Evolutionary conservation across 2,329 filamentous ascomycete genomes (phyloP), one percentile per base, ranked within the genome.

Genomic region (Diaporthe sp.): DNA sequence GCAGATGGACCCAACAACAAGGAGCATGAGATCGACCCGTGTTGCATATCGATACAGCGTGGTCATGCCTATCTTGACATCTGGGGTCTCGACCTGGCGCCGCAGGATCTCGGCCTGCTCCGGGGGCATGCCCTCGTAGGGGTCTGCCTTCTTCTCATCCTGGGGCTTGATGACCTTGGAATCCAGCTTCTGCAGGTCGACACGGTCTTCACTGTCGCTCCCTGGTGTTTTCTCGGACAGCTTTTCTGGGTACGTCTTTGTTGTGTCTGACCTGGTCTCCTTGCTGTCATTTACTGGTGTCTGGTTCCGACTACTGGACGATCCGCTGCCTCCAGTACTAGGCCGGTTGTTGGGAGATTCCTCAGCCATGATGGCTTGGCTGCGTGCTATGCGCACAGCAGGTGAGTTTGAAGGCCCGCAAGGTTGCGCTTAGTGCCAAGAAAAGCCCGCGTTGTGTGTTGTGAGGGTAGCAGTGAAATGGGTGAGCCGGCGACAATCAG

Each of bases 1-100:
- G 74, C 90, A 90, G 72, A 96, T 79, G 39, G 87, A 81, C 69
- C 92, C 90, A 73, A 94, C 83, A 53, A 83, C 79, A 55, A 95
- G 88, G 80, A 95, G 91, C 76, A 92, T 78, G 22, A 92, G 80
- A 80, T 96, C 94, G 78, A 87, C 89, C 67, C 84, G 87, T 1
- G 92, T 92, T 4, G 94, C 90, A 85, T 95, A 96, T 77, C 94
- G 91, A 82, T 91, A 95, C 28, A 95, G 86, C 0, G 89, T 90
- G 76, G 87, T 86, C 77, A 92, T 88, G n/a, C 90, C 92, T 46
- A 94, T 88, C 79, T 91, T 91, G 74, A 92, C 86, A 15, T 89
- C 86, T 44, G 92, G 92, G 0, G 91, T 91, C 68, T 92, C 85
- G 77, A 95, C 87, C 84, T 97, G 94, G 75, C 86, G 87, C 82